Conservation (phyloP, 768 basidiomycete species). For the Mycena rosella region DNA sequence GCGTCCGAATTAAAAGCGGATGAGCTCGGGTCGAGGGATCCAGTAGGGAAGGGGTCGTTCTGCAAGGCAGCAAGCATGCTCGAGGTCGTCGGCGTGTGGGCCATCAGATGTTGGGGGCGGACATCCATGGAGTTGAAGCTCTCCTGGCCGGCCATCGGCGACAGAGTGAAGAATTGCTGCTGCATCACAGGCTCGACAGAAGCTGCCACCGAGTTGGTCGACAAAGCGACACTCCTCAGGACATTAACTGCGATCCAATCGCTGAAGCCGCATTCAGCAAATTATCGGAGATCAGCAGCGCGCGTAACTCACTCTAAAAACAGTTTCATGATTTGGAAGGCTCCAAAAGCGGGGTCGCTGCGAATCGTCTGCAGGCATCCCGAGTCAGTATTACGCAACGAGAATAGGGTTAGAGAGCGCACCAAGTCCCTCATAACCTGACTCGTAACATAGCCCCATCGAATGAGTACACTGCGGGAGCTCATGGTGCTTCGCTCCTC, state of each 20-base stretch:
- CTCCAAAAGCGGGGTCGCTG: conserved; percentile 92
- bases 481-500: conserved; percentile 88
- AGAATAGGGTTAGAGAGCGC: conserved; percentile 45
- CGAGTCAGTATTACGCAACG: conserved; percentile 10
- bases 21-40: conserved; percentile 74
- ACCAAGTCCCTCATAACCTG: conserved; percentile 94
- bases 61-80: conserved; percentile 93
- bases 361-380: conserved; percentile 78
- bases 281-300: conserved; percentile 21
- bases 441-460: conserved; percentile 94
- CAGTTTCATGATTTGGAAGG: conserved; percentile 92
- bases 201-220: conserved; percentile 91
- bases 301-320: conserved; percentile 83
- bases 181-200: conserved; percentile 94
- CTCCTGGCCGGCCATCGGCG: conserved; percentile 92
- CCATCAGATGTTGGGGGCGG: conserved; percentile 74
- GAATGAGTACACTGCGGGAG: conserved; percentile 87
- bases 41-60: conserved; percentile 76
- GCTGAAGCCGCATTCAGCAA: conserved; percentile 53
- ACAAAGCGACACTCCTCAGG: conserved; percentile 86
- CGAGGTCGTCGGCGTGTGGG: conserved; percentile 87
- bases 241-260: conserved; percentile 96
- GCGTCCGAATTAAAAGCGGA: conserved; percentile 76
- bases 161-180: conserved; percentile 87
- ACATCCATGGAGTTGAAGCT: conserved; percentile 76